These are phyloP conservation scores for Apiotrichum siamense DNA, from an alignment of 1,284 basidiomycete genomes.

Conservation along the genomic window DNA sequence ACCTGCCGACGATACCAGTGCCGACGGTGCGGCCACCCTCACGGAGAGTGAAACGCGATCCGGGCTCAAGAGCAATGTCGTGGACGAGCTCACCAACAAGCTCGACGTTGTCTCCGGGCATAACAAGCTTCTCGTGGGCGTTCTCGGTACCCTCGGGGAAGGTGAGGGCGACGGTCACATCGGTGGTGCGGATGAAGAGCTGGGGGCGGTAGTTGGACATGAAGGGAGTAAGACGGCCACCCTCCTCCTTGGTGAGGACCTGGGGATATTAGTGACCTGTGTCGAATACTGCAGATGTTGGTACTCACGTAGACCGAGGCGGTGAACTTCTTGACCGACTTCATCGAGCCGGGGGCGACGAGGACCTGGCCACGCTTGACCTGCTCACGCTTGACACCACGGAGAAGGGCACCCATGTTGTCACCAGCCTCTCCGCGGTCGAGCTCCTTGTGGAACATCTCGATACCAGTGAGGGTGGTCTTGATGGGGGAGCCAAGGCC, in stretches of 20 bases:
- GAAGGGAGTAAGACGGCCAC: slow-evolving; percentile 97
- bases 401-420: slow-evolving; percentile 97
- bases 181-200: slow-evolving; percentile 92
- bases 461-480: slow-evolving; percentile 94
- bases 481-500: slow-evolving; percentile 80
- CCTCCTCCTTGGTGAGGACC: slow-evolving; percentile 92
- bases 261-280: neutral
- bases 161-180: slow-evolving; percentile 77
- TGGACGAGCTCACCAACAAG: slow-evolving; percentile 78
- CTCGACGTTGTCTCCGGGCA: slow-evolving; percentile 98
- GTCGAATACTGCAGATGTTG: neutral
- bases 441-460: slow-evolving; percentile 99
- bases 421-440: slow-evolving; percentile 97
- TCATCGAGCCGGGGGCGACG: slow-evolving; percentile 85
- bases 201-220: slow-evolving; percentile 95
- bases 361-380: slow-evolving; percentile 90
- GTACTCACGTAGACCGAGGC: slow-evolving; percentile 76
- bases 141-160: slow-evolving; percentile 70
- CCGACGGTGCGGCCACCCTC: slow-evolving; percentile 94
- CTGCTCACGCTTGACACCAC: slow-evolving; percentile 97
- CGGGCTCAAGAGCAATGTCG: slow-evolving; percentile 87
- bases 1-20: slow-evolving; percentile 49
- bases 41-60: slow-evolving; percentile 93
- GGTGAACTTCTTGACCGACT: slow-evolving; percentile 87
- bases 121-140: slow-evolving; percentile 79